Percentiles rank a stretch among this genome's conserved stretches.
phyloP scores from a whole-genome alignment of 2,329 filamentous ascomycete species.

The Curvularia sp. region DNA sequence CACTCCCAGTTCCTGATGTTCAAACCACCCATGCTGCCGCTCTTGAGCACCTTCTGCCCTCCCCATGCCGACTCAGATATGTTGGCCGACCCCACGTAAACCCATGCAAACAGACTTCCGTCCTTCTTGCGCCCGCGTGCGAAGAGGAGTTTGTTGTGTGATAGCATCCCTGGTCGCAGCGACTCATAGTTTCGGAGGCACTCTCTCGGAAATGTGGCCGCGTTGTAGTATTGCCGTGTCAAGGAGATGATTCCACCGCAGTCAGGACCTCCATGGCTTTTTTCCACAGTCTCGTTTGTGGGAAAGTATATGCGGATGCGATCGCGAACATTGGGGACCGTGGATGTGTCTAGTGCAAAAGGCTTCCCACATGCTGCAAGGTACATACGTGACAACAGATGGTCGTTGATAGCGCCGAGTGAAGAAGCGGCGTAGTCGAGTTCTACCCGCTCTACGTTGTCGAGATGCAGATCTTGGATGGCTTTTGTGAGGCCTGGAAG shows the following conservation, averaged over 20 bases:
- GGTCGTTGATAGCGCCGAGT: constrained; percentile 74
- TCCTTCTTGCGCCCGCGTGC: constrained; percentile 43
- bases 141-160: constrained; percentile 79
- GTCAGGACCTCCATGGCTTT: constrained; percentile 67
- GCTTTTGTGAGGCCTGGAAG: constrained; percentile 75
- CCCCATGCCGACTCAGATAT: constrained; percentile 95
- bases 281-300: constrained; percentile 55
- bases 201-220: constrained; percentile 71
- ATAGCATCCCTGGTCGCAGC: constrained; percentile 72
- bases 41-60: constrained; percentile 72
- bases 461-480: constrained; percentile 53
- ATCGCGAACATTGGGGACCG: constrained; percentile 19
- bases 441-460: constrained; percentile 59
- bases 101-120: constrained; percentile 66
- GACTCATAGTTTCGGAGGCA: constrained; percentile 80
- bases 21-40: constrained; percentile 73
- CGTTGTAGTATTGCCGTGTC: constrained; percentile 73
- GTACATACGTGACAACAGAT: constrained; percentile 68
- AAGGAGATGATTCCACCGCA: constrained; percentile 84
- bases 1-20: constrained; percentile 91
- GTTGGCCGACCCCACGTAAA: constrained; percentile 90
- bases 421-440: constrained; percentile 84
- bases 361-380: constrained; percentile 60
- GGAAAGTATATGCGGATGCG: constrained; percentile 46
- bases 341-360: constrained; percentile 6